Evolutionary conservation across 2,329 filamentous ascomycete genomes (phyloP), one percentile per base, ranked within the genome.

Genomic region (Botrytis elliptica): DNA sequence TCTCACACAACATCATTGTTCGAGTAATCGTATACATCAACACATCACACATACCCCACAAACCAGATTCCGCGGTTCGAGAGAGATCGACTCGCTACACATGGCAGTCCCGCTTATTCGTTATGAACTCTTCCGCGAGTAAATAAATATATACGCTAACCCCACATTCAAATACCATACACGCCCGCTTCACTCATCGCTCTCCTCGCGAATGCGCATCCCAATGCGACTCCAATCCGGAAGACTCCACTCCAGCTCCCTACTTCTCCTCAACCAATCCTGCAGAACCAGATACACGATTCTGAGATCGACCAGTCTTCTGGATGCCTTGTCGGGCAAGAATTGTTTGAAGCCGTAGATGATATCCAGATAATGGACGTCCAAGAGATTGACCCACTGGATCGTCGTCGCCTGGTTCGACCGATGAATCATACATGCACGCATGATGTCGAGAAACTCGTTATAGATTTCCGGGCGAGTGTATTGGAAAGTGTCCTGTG

Each of bases 21-120:
- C 3, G 49, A 16, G 12, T 16, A 5, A n/a, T n/a, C 49, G 0
- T 0, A 0, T 0, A 55, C 7, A 2, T n/a, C 25, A 16, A 16
- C 0, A n/a, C 7, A n/a, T n/a, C 25, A n/a, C 49, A 55, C n/a
- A 3, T 16, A 55, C 25, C 16, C 16, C 49, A 3, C 9, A 5
- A 0, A n/a, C 49, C 16, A 55, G 12, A 5, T n/a, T n/a, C 25
- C 49, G 2, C 3, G 12, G 12, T 55, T 14, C 12, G 14, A 55
- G 2, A n/a, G 12, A 3, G 25, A 14, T 6, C 12, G 25, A n/a
- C n/a, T n/a, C 6, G 12, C 49, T n/a, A 55, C 25, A 14, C 5
- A 14, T 16, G 1, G 1, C 25, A 5, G 5, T 55, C n/a, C 49
- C 25, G 49, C 12, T 55, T 25, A n/a, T 55, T 12, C 5, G n/a